Evolutionary conservation across 768 basidiomycete genomes (phyloP).

Genomic region (Boletus pseudopeckii): DNA sequence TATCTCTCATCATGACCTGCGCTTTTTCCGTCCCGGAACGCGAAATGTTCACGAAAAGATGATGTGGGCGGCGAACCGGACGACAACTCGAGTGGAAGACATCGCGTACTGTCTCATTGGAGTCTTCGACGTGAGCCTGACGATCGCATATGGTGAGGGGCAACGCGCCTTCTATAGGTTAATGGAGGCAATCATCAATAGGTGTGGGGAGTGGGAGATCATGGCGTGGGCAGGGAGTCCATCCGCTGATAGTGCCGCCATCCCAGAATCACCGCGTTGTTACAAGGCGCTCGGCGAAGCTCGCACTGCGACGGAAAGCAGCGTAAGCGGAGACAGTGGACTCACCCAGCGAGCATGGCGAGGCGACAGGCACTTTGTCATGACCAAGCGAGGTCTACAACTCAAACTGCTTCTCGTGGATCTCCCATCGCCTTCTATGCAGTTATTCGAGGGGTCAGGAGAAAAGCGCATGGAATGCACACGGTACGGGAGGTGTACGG

Average conservation of each 20-base stretch:
- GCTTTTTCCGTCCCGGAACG: slow-evolving; percentile 23
- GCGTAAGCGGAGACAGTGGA: background rate
- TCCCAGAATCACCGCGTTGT: slow-evolving; percentile 31
- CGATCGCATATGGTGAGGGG: slow-evolving; percentile 35
- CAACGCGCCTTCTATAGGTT: slow-evolving; percentile 30
- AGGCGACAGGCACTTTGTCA: slow-evolving; percentile 27
- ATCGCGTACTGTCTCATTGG: slow-evolving; percentile 33
- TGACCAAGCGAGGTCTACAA: slow-evolving; percentile 34
- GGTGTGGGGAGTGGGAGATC: slow-evolving; percentile 32
- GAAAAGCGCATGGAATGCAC: slow-evolving; percentile 9
- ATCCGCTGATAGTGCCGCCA: slow-evolving; percentile 27
- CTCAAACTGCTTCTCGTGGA: slow-evolving; percentile 23
- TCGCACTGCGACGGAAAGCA: background rate
- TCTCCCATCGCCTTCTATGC: slow-evolving; percentile 16
- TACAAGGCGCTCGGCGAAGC: slow-evolving; percentile 22
- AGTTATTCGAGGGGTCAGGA: slow-evolving; percentile 17
- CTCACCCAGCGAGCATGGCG: slow-evolving; percentile 14
- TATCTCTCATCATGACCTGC: slow-evolving; percentile 25
- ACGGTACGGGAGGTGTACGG: slow-evolving; percentile 19
- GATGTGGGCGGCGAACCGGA: slow-evolving; percentile 34
- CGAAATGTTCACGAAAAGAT: slow-evolving; percentile 28
- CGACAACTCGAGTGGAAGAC: slow-evolving; percentile 33
- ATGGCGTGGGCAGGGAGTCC: slow-evolving; percentile 30
- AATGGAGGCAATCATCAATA: slow-evolving; percentile 28
- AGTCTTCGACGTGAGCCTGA: slow-evolving; percentile 32